These are phyloP conservation scores for Candolleomyces efflorescens DNA, from an alignment of 768 basidiomycete genomes.

Conservation along the genomic window DNA sequence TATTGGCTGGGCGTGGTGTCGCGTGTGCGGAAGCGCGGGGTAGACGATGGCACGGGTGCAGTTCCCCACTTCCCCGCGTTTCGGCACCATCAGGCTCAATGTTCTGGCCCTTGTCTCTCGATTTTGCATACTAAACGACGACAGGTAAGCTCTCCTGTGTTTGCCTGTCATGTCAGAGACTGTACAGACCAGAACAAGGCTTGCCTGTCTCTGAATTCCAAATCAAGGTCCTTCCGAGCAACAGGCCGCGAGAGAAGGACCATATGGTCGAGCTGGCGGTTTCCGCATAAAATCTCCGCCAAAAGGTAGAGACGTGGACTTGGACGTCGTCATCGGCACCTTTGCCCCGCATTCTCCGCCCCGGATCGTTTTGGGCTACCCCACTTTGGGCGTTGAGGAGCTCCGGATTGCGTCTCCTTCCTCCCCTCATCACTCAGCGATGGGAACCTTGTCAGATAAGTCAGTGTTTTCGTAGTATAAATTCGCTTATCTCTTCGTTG, in stretches of 20 bases:
- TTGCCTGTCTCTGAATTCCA: too few relatives aligned
- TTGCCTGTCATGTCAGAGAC: too few relatives aligned
- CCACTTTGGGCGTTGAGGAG: not conserved
- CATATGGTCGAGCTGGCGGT: not conserved
- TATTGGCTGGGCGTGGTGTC: too few relatives aligned
- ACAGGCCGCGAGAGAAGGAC: not conserved
- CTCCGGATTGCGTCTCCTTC: not conserved
- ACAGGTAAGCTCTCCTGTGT: too few relatives aligned
- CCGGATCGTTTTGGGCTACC: too few relatives aligned
- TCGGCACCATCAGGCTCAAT: too few relatives aligned
- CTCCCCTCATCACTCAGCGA: not conserved
- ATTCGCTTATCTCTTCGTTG: not conserved
- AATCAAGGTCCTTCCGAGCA: not conserved
- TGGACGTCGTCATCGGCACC: not conserved
- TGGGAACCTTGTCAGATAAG: not conserved
- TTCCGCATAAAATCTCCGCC: not conserved
- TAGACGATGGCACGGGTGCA: too few relatives aligned
- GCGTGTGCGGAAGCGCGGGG: too few relatives aligned
- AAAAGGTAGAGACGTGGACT: not conserved
- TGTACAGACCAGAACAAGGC: too few relatives aligned
- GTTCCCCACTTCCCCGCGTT: too few relatives aligned
- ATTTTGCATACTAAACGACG: too few relatives aligned
- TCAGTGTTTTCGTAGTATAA: not conserved
- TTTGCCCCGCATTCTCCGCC: not conserved
- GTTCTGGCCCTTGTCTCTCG: too few relatives aligned